Base-by-base conservation (phyloP, 2,329 filamentous ascomycete genomes). In the Orbilia oligospora region DNA sequence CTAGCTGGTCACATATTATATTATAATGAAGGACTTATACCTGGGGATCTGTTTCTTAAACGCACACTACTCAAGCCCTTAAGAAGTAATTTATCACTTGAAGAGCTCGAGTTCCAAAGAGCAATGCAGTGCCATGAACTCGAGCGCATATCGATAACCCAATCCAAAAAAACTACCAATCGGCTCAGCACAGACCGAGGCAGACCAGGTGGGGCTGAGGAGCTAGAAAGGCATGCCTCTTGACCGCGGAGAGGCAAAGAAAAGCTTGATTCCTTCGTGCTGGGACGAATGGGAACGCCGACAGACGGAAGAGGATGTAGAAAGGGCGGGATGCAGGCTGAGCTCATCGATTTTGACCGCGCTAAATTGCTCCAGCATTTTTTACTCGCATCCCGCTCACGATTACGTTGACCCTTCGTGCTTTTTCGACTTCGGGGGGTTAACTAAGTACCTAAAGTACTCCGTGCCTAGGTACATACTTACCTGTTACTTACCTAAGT, bases 341-440 rank as follows among this genome's bases (percentile, higher is more conserved):
- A 72, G 69, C 69, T 72, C 69, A 72, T 72, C 61, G 69, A 72
- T 38, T 33, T 64, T 53, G 53, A 30, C 44, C 67, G 67, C 67
- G 67, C 67, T 70, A 70, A 70, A 63, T 65, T 27, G 64, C 30
- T 53, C 64, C 64, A 67, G 20, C 64, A 41, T 67, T 67, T 56
- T 30, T 38, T 51, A 9, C 18, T 61, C 16, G 18, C 18, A 44
- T 48, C 65, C 33, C 49, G 51, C 48, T 41, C 65, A 69, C 48
- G 33, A 56, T 69, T 56, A 69, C 61, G 61, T 65, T 65, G 38
- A 36, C 61, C 41, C 41, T 51, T 65, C 61, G 3, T 51, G 41
- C 20, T 38, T 36, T 51, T 48, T 51, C 10, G 38, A 41, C 12
- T 41, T 30, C 12, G 1, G 20, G 48, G 20, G 24, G 22, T 41